Conservation (phyloP, 768 basidiomycete species). For the Tricholoma sp. region DNA sequence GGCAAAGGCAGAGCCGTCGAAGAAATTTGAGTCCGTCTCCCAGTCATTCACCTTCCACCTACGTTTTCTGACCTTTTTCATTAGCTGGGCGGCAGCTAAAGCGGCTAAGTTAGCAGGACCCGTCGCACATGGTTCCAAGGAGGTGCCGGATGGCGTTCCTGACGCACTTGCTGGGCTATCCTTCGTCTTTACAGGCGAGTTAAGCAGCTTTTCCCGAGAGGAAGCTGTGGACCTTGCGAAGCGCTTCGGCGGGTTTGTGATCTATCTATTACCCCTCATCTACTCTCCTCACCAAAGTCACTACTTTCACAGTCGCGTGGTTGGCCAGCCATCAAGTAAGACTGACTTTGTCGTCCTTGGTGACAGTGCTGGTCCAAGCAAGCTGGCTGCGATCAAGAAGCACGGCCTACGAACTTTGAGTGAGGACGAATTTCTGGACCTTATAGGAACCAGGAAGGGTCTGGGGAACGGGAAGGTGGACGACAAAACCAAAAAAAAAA, state of each 20-base stretch:
- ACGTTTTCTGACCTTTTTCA: neutral
- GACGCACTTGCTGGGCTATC: constrained; percentile 81
- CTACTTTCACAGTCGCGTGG: constrained; percentile 61
- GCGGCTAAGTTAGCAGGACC: constrained; percentile 63
- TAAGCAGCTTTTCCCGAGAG: constrained; percentile 81
- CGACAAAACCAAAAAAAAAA: constrained; percentile 76
- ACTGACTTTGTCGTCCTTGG: constrained; percentile 91
- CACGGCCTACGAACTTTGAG: constrained; percentile 67
- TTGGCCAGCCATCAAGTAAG: constrained; percentile 80
- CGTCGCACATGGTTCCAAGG: constrained; percentile 60
- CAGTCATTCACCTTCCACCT: neutral
- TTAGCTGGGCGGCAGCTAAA: constrained; percentile 41
- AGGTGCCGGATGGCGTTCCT: constrained; percentile 64
- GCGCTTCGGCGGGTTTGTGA: constrained; percentile 84
- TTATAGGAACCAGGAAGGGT: constrained; percentile 72
- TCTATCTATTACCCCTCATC: neutral
- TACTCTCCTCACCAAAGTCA: neutral
- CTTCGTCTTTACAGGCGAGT: constrained; percentile 95
- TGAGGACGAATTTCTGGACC: constrained; percentile 83
- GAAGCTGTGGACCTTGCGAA: constrained; percentile 87
- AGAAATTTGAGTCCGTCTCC: constrained; percentile 23
- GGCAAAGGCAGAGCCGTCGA: constrained; percentile 13
- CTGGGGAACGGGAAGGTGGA: constrained; percentile 50
- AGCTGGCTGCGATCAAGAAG: constrained; percentile 83
- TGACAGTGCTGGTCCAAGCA: constrained; percentile 80